Base-by-base conservation (phyloP, 106 monocot species). In the Dendrobium huoshanense region DNA sequence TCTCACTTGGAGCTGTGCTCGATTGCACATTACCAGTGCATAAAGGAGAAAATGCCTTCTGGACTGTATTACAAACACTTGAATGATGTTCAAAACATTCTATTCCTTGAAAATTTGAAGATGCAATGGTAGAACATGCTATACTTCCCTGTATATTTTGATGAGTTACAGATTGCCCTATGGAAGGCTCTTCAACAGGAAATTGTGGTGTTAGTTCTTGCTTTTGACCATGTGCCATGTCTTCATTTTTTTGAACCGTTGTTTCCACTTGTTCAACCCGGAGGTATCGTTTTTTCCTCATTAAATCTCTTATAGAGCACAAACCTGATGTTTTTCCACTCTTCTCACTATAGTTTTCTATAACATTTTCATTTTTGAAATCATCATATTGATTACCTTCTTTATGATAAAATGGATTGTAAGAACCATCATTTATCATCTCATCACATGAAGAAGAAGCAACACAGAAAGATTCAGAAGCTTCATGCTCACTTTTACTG, bases 251-350 rank as follows among this genome's bases (percentile, higher is more conserved):
- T 81, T 77, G 73, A 20, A 41, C 9, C 13, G 64, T 18, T 20
- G 68, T 9, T 83, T 89, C 92, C 70, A 48, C 73, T 20, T 81
- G 79, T 22, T 89, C 91, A 84, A 77, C 16, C 20, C 73, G 81
- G 51, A 80, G 58, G 27, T 47, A 81, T 7, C 89, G 87, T 70
- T 89, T 94, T 83, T 67, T 92, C 85, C 94, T 86, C 96, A 94
- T 90, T 44, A 92, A 78, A 37, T 97, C 96, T 72, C 94, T 97
- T 80, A 85, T 77, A 77, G 92, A 94, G 79, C 77, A 75, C 40
- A 27, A 37, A 9, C 18, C 13, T 45, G 67, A 65, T 75, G 75
- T 19, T 13, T 82, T 80, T 72, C 41, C 78, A 78, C 67, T 61
- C 44, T 67, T 82, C 20, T 27, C 40, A 79, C 67, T 41, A 75